Evolutionary conservation across 192 early-diverging fungal species (phyloP).

Genomic region (Chytriomyces sp.): DNA sequence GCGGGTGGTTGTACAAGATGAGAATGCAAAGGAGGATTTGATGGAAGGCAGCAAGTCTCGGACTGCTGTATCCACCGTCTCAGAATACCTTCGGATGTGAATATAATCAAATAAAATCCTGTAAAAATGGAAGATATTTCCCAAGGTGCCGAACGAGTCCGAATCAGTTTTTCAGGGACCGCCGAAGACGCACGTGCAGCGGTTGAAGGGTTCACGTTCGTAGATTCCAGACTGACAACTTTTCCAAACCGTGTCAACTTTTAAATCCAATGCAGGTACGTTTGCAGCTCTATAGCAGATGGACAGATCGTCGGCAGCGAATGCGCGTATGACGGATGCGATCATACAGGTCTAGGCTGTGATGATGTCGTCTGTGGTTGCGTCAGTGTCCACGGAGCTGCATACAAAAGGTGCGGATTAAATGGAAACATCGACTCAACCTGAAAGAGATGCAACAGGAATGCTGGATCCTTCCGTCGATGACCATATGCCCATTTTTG

Average conservation of each 20-base stretch:
- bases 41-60: constrained; percentile 18
- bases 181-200: too few species aligned
- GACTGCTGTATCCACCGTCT: neutral
- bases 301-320: neutral
- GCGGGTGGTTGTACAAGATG: constrained; percentile 12
- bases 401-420: constrained; percentile 7
- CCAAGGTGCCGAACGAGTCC: too few species aligned
- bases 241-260: too few species aligned
- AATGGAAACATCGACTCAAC: neutral
- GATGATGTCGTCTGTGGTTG: neutral
- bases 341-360: neutral
- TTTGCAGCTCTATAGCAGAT: too few species aligned
- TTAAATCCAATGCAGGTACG: too few species aligned
- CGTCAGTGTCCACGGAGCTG: constrained; percentile 15
- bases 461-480: neutral
- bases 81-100: neutral
- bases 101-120: neutral
- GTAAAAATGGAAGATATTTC: too few species aligned
- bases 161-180: too few species aligned
- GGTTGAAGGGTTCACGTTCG: too few species aligned
- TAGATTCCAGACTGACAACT: too few species aligned
- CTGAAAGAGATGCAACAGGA: constrained; percentile 3
- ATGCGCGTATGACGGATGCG: constrained; percentile 17
- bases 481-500: constrained; percentile 37
- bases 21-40: constrained; percentile 14